These are phyloP conservation scores for Oryza rufipogon DNA, from an alignment of 176 grass and related monocot genomes.

Conservation along the genomic window DNA sequence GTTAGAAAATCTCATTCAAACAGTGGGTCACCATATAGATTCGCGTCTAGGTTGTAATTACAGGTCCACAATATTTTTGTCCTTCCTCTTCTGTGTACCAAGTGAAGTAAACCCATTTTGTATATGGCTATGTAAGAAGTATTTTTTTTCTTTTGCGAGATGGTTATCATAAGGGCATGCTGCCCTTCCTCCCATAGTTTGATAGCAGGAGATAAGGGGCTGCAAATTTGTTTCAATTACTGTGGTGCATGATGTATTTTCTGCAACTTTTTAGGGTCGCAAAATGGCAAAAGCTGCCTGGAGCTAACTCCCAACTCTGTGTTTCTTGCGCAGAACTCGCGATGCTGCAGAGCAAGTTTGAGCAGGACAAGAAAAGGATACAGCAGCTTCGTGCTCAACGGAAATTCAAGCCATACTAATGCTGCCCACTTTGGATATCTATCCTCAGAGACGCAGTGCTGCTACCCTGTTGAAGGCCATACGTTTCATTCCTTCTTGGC, in stretches of 20 bases:
- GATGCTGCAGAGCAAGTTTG: constrained; percentile 85
- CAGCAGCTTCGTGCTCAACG: constrained; percentile 84
- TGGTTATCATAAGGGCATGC: background rate
- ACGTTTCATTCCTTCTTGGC: background rate
- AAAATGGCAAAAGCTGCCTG: background rate
- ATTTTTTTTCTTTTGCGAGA: background rate
- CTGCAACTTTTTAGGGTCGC: background rate
- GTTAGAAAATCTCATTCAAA: background rate
- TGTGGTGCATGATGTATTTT: background rate
- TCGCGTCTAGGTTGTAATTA: constrained; percentile 4
- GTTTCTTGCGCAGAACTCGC: constrained; percentile 71
- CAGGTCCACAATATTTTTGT: background rate
- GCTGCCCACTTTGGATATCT: background rate
- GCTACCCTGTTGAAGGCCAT: constrained; percentile 5
- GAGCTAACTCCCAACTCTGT: constrained; percentile 6
- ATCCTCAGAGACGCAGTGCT: background rate
- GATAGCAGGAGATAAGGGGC: background rate
- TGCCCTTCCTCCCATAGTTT: background rate
- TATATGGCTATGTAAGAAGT: background rate
- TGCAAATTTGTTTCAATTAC: background rate
- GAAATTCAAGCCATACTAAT: constrained; percentile 89
- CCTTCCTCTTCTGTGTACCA: constrained; percentile 6
- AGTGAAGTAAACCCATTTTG: background rate
- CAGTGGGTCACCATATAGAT: background rate
- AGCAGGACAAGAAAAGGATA: constrained; percentile 94